Conservation (phyloP, 495 filamentous ascomycete species). For the Podospora comata region DNA sequence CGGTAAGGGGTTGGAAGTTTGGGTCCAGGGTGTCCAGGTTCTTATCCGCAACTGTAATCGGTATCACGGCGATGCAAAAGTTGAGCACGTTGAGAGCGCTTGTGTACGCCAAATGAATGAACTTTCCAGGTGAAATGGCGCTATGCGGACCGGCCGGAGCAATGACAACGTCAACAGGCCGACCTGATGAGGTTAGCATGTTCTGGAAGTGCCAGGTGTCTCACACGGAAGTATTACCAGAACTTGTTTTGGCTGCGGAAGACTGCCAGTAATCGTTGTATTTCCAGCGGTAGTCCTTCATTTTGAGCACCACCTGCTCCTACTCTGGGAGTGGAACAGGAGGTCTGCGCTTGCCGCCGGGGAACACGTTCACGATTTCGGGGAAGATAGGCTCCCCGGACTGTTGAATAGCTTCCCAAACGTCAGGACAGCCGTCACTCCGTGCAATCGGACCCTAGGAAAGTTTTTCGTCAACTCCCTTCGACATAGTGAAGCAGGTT, state of each 20-base stretch:
- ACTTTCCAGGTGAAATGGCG: not conserved
- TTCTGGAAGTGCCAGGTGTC: too few relatives aligned
- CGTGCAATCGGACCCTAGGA: not conserved
- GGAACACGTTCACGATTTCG: not conserved
- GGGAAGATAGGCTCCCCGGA: not conserved
- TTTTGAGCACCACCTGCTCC: not conserved
- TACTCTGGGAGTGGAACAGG: not conserved
- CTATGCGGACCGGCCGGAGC: conserved; percentile 27
- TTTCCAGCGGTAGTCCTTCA: not conserved
- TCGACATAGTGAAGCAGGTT: not conserved
- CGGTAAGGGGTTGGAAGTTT: not conserved
- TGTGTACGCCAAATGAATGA: not conserved
- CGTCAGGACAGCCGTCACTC: not conserved
- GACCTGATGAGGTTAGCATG: conserved; percentile 22
- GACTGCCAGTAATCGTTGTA: conserved; percentile 1
- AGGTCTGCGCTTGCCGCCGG: not conserved
- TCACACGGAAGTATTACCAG: too few relatives aligned
- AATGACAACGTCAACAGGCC: not conserved
- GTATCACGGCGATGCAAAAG: not conserved
- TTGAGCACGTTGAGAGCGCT: not conserved
- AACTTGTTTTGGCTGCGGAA: conserved; percentile 9
- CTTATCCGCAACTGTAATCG: not conserved
- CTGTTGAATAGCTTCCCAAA: not conserved
- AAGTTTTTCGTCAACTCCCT: not conserved
- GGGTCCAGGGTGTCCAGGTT: not conserved